Conservation (phyloP, 2,329 filamentous ascomycete genomes). For the Proliferodiscus dingleyae region DNA sequence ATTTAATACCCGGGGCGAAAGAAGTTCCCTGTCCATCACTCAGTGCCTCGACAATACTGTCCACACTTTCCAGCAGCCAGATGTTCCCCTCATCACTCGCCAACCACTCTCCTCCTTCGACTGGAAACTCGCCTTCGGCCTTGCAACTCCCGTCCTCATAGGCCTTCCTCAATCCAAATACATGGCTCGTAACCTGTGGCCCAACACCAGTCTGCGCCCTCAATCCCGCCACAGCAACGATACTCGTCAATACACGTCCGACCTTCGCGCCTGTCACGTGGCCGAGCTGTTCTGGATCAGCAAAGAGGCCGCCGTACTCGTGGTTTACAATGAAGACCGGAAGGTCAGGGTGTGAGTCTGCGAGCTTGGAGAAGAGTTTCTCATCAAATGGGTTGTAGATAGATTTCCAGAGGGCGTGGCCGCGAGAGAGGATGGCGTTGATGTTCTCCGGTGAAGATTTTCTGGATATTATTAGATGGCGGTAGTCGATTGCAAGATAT, state of each 20-base stretch:
- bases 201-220: conserved; percentile 76
- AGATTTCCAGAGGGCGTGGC: conserved; percentile 65
- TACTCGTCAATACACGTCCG: conserved; percentile 65
- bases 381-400: conserved; percentile 71
- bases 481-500: background rate
- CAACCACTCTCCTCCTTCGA: conserved; percentile 54
- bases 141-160: conserved; percentile 59
- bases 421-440: conserved; percentile 49
- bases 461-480: conserved; percentile 6
- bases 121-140: conserved; percentile 42
- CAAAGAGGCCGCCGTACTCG: conserved; percentile 70
- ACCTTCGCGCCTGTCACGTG: conserved; percentile 44
- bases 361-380: conserved; percentile 68
- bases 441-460: conserved; percentile 42
- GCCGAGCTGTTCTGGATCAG: conserved; percentile 52
- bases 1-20: conserved; percentile 47
- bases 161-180: conserved; percentile 75
- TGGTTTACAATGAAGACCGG: conserved; percentile 73
- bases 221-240: conserved; percentile 71
- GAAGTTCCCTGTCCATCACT: conserved; percentile 44
- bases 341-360: conserved; percentile 72
- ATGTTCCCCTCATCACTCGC: conserved; percentile 59
- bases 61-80: conserved; percentile 59
- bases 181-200: conserved; percentile 74
- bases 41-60: conserved; percentile 52